Percentiles rank a stretch among this genome's conserved stretches.
Conservation (phyloP, 495 filamentous ascomycete genomes). For the Xylaria telfairii region DNA sequence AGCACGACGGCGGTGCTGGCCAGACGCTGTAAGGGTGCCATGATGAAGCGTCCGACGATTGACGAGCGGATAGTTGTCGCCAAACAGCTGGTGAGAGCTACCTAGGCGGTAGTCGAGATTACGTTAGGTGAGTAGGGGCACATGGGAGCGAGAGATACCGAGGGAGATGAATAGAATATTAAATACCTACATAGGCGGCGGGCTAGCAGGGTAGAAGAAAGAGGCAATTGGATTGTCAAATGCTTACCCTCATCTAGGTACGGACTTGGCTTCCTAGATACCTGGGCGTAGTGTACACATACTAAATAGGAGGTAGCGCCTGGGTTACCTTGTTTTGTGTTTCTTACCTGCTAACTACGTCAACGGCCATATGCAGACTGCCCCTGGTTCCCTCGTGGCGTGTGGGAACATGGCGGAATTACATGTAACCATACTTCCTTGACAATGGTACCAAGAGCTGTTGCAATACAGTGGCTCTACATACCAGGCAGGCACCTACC, state of each 20-base stretch:
- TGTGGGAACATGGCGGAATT: conserved; percentile 25
- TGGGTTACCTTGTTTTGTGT: neutral
- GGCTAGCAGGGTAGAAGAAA: neutral
- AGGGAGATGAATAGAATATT: neutral
- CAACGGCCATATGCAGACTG: conserved; percentile 16
- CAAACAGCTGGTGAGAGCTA: neutral
- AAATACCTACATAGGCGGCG: too few relatives aligned
- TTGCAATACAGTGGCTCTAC: neutral
- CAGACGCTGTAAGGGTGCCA: conserved; percentile 20
- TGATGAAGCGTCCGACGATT: neutral
- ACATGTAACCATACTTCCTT: conserved; percentile 4
- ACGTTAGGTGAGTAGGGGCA: neutral
- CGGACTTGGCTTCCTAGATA: conserved; percentile 8
- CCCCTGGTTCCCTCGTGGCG: conserved; percentile 16
- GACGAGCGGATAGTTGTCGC: neutral
- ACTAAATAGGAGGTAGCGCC: neutral
- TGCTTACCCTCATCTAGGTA: neutral
- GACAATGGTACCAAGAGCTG: neutral
- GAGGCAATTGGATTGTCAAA: neutral
- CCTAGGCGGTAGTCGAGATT: neutral
- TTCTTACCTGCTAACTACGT: conserved; percentile 22
- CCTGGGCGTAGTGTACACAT: neutral
- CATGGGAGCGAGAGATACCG: neutral
- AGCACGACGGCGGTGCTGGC: conserved; percentile 34
- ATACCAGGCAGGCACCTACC: neutral